phyloP scores from a whole-genome alignment of 2,329 filamentous ascomycete genomes.

The Curvularia verruculosa region DNA sequence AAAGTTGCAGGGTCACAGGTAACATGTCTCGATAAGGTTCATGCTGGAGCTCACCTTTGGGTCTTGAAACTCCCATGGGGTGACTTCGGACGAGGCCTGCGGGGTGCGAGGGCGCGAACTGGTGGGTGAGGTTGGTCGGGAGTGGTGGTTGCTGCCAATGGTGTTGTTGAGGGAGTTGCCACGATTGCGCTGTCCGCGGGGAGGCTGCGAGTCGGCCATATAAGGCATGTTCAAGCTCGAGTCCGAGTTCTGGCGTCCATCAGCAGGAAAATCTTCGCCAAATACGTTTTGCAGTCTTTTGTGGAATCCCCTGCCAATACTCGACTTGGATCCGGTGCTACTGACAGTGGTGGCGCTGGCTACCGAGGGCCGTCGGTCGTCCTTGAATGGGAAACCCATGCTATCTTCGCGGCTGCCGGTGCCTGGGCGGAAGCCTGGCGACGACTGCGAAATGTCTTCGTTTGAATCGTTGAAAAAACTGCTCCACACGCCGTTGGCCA shows the following conservation, averaged over 20 bases:
- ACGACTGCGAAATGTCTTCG: constrained; percentile 72
- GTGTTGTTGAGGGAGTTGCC: constrained; percentile 82
- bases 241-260: constrained; percentile 70
- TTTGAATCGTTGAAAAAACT: constrained; percentile 78
- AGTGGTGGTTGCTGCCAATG: constrained; percentile 54
- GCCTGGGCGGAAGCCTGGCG: constrained; percentile 69
- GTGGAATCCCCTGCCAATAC: constrained; percentile 68
- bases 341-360: constrained; percentile 87
- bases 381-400: constrained; percentile 55
- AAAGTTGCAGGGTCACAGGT: background rate
- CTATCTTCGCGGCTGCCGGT: constrained; percentile 57
- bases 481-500: constrained; percentile 54
- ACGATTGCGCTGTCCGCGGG: constrained; percentile 71
- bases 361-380: constrained; percentile 83
- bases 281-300: constrained; percentile 92
- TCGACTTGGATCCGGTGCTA: constrained; percentile 80
- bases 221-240: constrained; percentile 61
- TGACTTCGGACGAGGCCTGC: constrained; percentile 86
- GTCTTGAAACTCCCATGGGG: constrained; percentile 96
- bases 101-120: constrained; percentile 83
- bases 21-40: background rate
- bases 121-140: constrained; percentile 70
- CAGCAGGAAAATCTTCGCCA: constrained; percentile 82
- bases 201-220: constrained; percentile 64
- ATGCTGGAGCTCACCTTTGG: constrained; percentile 64